Conservation (phyloP, 768 basidiomycete species). For the Tephrocybe sp. region DNA sequence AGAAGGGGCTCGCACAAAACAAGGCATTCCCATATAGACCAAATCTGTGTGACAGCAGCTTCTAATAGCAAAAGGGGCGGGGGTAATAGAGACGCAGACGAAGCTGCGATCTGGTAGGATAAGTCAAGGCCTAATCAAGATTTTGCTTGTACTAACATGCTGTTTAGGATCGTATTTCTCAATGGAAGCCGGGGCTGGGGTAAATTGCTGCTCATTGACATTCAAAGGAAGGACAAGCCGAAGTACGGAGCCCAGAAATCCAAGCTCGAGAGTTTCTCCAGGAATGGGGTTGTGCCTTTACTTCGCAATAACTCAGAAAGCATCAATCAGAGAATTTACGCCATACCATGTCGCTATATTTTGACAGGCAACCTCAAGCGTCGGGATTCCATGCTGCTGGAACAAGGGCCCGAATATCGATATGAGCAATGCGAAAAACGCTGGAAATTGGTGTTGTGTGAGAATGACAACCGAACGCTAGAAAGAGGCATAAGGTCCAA, state of each 20-base stretch:
- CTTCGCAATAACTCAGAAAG: conserved; percentile 38
- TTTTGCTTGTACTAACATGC: conserved; percentile 42
- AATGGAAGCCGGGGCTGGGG: conserved; percentile 49
- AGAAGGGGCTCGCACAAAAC: conserved; percentile 89
- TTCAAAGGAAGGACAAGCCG: conserved; percentile 70
- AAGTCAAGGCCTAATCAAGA: conserved; percentile 1
- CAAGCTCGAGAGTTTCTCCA: conserved; percentile 72
- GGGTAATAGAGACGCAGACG: conserved; percentile 56
- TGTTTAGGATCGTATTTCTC: conserved; percentile 51
- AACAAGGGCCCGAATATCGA: conserved; percentile 74
- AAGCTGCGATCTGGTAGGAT: conserved; percentile 61
- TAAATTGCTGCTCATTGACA: conserved; percentile 72
- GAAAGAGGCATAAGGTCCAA: conserved; percentile 7
- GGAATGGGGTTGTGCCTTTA: conserved; percentile 77
- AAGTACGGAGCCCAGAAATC: conserved; percentile 79
- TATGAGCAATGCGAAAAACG: conserved; percentile 73
- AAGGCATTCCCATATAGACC: conserved; percentile 94
- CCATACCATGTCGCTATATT: conserved; percentile 83
- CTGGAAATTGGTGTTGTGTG: conserved; percentile 77
- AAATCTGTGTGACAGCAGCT: conserved; percentile 62
- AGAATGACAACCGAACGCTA: conserved; percentile 83
- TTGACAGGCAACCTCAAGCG: conserved; percentile 85
- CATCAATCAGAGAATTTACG: conserved; percentile 3
- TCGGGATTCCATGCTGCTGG: conserved; percentile 70
- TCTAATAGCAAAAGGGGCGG: conserved; percentile 64